These are phyloP conservation scores for Pistacia atlantica DNA, from an alignment of 345 rosid genomes.

Conservation along the genomic window DNA sequence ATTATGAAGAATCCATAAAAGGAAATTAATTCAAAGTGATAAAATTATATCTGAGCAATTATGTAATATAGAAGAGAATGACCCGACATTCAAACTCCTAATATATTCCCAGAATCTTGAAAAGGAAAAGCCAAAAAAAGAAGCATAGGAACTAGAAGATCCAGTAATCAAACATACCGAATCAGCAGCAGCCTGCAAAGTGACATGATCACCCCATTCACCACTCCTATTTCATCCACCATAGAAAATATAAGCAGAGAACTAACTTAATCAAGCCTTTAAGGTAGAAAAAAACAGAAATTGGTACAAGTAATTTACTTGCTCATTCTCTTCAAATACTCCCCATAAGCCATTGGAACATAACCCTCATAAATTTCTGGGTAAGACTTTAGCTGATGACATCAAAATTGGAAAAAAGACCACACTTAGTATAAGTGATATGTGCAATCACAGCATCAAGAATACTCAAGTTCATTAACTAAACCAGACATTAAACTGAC, in stretches of 20 bases:
- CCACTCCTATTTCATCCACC: slow-evolving; percentile 40
- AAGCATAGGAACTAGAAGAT: not conserved
- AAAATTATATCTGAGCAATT: slow-evolving; percentile 1
- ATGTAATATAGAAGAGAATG: not conserved
- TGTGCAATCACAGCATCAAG: not conserved
- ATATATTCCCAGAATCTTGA: not conserved
- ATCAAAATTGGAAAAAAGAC: slow-evolving; percentile 13
- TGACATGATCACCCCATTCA: slow-evolving; percentile 78
- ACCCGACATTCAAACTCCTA: slow-evolving; percentile 1
- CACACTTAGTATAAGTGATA: not conserved
- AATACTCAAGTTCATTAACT: not conserved
- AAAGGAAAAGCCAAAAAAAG: not conserved
- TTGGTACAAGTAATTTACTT: slow-evolving; percentile 30
- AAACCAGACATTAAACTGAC: slow-evolving; percentile 32
- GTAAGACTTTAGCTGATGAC: slow-evolving; percentile 46
- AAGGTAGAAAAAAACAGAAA: not conserved
- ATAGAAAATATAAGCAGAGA: slow-evolving; percentile 1
- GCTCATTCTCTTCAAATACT: slow-evolving; percentile 66
- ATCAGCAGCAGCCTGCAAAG: slow-evolving; percentile 81
- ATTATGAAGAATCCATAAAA: not conserved
- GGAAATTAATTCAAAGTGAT: slow-evolving; percentile 1
- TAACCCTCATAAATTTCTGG: slow-evolving; percentile 52
- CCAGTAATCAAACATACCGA: slow-evolving; percentile 29
- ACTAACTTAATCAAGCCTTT: not conserved
- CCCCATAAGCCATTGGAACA: slow-evolving; percentile 58